Conservation (phyloP, 352 stramenopile genomes). For the Phytophthora hybrid region DNA sequence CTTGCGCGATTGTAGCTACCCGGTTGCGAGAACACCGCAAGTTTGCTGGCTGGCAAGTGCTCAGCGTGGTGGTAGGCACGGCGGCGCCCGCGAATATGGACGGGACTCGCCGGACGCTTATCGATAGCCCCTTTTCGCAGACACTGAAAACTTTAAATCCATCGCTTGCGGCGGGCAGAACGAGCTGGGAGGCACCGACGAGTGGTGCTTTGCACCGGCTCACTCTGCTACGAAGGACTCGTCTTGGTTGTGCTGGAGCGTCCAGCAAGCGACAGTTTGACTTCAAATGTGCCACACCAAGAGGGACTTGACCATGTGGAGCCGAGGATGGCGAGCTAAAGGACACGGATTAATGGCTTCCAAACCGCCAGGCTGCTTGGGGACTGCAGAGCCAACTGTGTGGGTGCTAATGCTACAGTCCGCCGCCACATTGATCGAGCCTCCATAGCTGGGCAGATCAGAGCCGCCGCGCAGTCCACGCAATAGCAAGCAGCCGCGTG, state of each 20-base stretch:
- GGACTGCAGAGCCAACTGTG: slow-evolving; percentile 13
- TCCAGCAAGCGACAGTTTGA: slow-evolving; percentile 27
- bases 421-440: not conserved
- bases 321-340: not conserved
- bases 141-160: slow-evolving; percentile 24
- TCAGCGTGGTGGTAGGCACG: slow-evolving; percentile 13
- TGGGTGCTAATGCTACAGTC: slow-evolving; percentile 26
- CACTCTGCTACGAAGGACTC: slow-evolving; percentile 28
- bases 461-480: no score
- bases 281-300: slow-evolving; percentile 18
- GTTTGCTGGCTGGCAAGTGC: slow-evolving; percentile 19
- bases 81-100: slow-evolving; percentile 5
- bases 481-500: slow-evolving; percentile 5
- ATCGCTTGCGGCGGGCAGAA: not conserved
- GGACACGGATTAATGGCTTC: not conserved
- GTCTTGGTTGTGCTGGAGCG: not conserved
- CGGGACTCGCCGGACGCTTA: slow-evolving; percentile 1
- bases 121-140: slow-evolving; percentile 13
- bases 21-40: slow-evolving; percentile 7
- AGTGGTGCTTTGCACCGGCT: slow-evolving; percentile 11
- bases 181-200: not conserved
- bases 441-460: not conserved
- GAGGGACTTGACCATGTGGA: slow-evolving; percentile 33
- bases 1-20: slow-evolving; percentile 20
- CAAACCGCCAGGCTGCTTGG: slow-evolving; percentile 16